phyloP scores from a whole-genome alignment of 805 yeast genomes.

The Candida verbasci region DNA sequence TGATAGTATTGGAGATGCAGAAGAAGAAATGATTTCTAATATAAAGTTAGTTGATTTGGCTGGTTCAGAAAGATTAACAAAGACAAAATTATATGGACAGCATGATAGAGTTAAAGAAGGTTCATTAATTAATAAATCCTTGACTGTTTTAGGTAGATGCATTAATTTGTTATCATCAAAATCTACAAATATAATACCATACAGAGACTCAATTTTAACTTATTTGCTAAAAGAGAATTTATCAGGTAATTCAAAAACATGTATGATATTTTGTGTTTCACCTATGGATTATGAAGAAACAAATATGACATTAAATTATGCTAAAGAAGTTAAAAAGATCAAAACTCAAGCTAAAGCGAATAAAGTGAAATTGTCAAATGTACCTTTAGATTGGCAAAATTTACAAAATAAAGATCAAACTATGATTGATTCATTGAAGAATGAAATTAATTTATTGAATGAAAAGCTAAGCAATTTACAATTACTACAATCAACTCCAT shows the following conservation, averaged over 20 bases:
- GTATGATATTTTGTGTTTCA: constrained; percentile 81
- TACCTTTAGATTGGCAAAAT: constrained; percentile 31
- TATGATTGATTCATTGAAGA: constrained; percentile 24
- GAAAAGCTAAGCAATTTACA: constrained; percentile 14
- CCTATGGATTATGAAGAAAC: constrained; percentile 80
- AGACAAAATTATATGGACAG: constrained; percentile 57
- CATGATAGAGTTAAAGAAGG: constrained; percentile 66
- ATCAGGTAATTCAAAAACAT: constrained; percentile 85
- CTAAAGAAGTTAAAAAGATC: constrained; percentile 69
- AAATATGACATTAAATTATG: constrained; percentile 70
- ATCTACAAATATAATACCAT: constrained; percentile 47
- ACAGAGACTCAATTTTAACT: constrained; percentile 71
- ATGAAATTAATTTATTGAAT: constrained; percentile 29
- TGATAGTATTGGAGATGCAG: constrained; percentile 31
- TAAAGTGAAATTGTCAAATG: constrained; percentile 21
- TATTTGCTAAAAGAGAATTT: constrained; percentile 71
- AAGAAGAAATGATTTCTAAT: constrained; percentile 51
- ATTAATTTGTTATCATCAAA: constrained; percentile 45
- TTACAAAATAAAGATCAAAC: constrained; percentile 21
- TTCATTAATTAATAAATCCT: constrained; percentile 68
- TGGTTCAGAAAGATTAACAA: constrained; percentile 68
- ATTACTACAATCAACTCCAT: constrained; percentile 1
- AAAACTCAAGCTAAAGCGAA: constrained; percentile 54
- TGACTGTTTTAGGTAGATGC: constrained; percentile 75
- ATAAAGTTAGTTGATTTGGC: constrained; percentile 76